Evolutionary conservation across 2,329 filamentous ascomycete genomes (phyloP).

Genomic region (Cyclaneusma minus): DNA sequence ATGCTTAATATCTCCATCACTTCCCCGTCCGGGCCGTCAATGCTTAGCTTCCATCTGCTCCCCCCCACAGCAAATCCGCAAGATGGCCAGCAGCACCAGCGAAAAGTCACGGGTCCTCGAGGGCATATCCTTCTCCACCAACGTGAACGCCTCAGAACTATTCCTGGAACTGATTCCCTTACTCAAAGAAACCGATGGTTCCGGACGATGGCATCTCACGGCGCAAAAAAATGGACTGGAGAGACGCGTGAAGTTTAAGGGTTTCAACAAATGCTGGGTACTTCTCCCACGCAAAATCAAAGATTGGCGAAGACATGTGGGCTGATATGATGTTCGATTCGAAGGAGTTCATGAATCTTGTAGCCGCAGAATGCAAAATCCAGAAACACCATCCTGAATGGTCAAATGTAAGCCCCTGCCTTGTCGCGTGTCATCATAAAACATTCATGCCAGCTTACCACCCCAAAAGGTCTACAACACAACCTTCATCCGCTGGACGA

Average conservation of each 20-base stretch:
- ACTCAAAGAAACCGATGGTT: conserved; percentile 6
- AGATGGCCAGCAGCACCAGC: too few species aligned
- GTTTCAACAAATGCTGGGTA: conserved; percentile 50
- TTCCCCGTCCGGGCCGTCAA: too few species aligned
- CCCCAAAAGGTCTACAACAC: conserved; percentile 47
- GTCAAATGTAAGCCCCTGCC: conserved; percentile 42
- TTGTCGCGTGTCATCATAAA: too few species aligned
- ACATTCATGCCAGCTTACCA: conserved; percentile 2
- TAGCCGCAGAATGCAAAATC: conserved; percentile 51
- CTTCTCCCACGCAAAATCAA: conserved; percentile 13
- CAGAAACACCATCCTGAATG: conserved; percentile 63
- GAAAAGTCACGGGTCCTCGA: too few species aligned
- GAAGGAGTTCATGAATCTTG: conserved; percentile 63
- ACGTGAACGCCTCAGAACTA: too few species aligned
- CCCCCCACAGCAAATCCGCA: too few species aligned
- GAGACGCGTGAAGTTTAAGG: conserved; percentile 47
- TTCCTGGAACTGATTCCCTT: too few species aligned
- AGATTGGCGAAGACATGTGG: conserved; percentile 8
- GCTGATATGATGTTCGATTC: conserved; percentile 1
- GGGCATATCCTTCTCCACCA: too few species aligned
- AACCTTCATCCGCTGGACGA: conserved; percentile 58
- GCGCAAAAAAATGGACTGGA: conserved; percentile 38
- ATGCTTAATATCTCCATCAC: too few species aligned
- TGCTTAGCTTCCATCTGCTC: too few species aligned
- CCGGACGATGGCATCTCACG: conserved; percentile 32